A percentile compares a stretch with the other conserved stretches of the same genome.
These are phyloP conservation scores for Lathyrus sativus DNA, from an alignment of 306 rosid species.

Conservation along the genomic window DNA sequence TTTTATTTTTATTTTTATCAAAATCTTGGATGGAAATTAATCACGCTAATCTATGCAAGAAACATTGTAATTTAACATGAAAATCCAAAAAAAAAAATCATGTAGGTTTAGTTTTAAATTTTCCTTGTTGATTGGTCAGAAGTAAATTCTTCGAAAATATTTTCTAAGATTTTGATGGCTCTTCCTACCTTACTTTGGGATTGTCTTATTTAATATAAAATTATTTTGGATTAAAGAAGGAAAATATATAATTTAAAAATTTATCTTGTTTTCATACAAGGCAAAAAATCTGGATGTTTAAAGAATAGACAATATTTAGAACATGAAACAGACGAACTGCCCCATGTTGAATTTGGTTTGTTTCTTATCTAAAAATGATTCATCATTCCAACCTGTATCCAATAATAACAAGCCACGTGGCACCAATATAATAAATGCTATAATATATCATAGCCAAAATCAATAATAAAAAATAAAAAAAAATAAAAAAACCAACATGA, in stretches of 20 bases:
- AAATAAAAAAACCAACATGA: constrained; percentile 24
- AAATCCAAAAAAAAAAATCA: no score
- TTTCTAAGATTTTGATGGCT: background rate
- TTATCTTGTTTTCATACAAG: background rate
- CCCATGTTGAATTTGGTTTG: constrained; percentile 11
- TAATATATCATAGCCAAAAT: constrained; percentile 20
- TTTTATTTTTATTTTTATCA: no score
- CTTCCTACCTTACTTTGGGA: background rate
- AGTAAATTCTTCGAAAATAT: background rate
- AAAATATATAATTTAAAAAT: background rate
- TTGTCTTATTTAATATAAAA: background rate
- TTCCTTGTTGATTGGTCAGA: background rate
- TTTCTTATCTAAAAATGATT: constrained; percentile 31
- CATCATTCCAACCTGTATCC: constrained; percentile 42
- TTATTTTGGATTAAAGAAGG: background rate
- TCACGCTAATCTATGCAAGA: no score
- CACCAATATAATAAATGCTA: background rate
- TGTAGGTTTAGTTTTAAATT: background rate
- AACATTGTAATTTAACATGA: no score
- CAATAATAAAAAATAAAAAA: background rate
- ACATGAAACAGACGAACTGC: constrained; percentile 33
- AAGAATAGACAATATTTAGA: constrained; percentile 1
- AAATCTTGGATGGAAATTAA: no score
- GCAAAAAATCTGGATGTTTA: constrained; percentile 1
- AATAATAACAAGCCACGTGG: constrained; percentile 35